Base-by-base conservation (phyloP, 768 basidiomycete genomes). In the Russula lepida region DNA sequence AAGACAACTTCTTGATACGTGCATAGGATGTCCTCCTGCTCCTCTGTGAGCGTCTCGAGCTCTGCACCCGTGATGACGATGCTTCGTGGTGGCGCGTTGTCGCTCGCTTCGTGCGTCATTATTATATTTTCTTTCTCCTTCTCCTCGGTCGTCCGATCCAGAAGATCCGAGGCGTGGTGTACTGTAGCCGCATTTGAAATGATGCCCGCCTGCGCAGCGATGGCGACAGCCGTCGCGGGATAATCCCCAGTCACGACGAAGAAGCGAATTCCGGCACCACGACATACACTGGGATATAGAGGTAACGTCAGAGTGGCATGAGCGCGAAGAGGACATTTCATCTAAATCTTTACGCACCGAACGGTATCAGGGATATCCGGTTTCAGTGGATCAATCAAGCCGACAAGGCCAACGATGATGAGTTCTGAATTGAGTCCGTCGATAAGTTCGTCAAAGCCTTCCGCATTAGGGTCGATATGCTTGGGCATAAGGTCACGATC, bases 161-260 rank as follows among this genome's bases (percentile, higher is more conserved):
- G 58, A 1, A 81, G 73, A 64, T 81, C 73, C 7, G 72, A 62
- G 3, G 75, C 63, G 30, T 70, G 72, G 52, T 80, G 75, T 15
- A 80, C 69, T 0, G 67, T 50, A 3, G 59, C 54, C 0, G 75
- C 61, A 39, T 77, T 70, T 4, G 79, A 76, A 48, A 84, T 74
- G 62, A 84, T 82, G 27, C 84, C 79, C n/a, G 81, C 82, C 64
- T 84, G 81, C 12, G 76, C 73, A 12, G 84, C 84, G 61, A 88
- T 86, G 0, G 86, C 83, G 4, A 79, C 74, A 0, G 83, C 84
- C 0, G 85, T 87, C 15, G 79, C 73, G 30, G 81, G 77, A 69
- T 85, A 74, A 74, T 88, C 80, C 54, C 79, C 79, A 11, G 81
- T 81, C 58, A 86, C 82, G 75, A 87, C 82, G 66, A 80, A 79